Conservation (phyloP, 2,329 filamentous ascomycete genomes). For the Akanthomyces lecanii region DNA sequence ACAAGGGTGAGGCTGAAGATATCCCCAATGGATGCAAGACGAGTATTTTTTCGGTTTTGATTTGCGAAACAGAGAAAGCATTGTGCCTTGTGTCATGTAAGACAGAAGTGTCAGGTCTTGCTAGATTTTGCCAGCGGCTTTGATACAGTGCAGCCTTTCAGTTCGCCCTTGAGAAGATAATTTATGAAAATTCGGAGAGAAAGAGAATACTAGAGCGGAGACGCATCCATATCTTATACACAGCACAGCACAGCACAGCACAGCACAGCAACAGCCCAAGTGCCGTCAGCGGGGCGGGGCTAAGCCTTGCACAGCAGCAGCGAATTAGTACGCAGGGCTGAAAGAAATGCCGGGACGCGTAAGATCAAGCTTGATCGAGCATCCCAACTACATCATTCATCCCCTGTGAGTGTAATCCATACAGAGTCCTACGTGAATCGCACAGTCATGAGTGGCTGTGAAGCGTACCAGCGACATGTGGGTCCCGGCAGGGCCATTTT, state of each 20-base stretch:
- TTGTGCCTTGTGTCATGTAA: background rate
- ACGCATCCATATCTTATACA: background rate
- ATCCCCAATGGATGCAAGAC: background rate
- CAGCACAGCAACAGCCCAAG: background rate
- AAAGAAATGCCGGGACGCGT: background rate
- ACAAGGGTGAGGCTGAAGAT: background rate
- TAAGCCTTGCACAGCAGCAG: background rate
- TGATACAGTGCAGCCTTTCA: too few species aligned
- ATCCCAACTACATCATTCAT: background rate
- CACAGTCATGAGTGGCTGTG: background rate
- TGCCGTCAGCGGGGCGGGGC: background rate
- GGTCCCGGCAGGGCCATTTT: background rate
- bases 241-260: too few species aligned
- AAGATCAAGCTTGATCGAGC: background rate
- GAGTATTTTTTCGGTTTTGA: background rate
- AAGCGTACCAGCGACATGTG: background rate
- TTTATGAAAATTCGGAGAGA: too few species aligned
- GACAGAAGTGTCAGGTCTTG: background rate
- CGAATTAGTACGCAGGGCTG: background rate
- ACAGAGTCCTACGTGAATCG: background rate
- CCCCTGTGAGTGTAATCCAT: background rate
- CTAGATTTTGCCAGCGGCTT: too few species aligned
- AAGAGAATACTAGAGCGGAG: background rate
- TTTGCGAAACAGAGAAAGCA: background rate
- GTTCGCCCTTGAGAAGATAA: too few species aligned